Conservation (phyloP, 176 grass and related monocot genomes). For the Secale cereale region DNA sequence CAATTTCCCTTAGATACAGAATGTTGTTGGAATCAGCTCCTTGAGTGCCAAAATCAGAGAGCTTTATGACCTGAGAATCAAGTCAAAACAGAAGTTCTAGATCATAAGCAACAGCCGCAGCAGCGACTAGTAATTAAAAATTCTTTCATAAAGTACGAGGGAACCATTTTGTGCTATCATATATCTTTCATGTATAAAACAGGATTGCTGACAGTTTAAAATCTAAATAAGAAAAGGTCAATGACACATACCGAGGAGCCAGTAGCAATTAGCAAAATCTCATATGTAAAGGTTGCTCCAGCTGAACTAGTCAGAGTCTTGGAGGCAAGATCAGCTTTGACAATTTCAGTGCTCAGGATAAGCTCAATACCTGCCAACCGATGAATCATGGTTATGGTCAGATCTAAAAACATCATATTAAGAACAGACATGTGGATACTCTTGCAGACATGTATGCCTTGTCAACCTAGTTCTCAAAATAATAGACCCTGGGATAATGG, state of each 20-base stretch:
- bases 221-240: background rate
- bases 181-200: background rate
- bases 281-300: constrained; percentile 80
- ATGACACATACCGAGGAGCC: constrained; percentile 69
- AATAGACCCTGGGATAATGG: background rate
- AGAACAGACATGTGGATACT: background rate
- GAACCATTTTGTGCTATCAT: constrained; percentile 19
- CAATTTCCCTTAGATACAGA: constrained; percentile 84
- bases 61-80: constrained; percentile 66
- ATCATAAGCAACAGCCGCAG: background rate
- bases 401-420: background rate
- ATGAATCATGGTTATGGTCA: constrained; percentile 13
- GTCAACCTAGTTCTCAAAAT: background rate
- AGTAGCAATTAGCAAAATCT: constrained; percentile 83
- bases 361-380: constrained; percentile 73
- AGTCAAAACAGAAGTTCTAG: background rate
- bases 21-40: constrained; percentile 92
- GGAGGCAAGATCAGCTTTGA: constrained; percentile 79
- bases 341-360: constrained; percentile 88
- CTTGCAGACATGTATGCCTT: background rate
- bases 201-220: background rate
- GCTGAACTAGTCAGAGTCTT: constrained; percentile 75
- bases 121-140: background rate
- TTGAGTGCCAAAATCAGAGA: constrained; percentile 83
- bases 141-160: background rate